Evolutionary conservation across 1,139 yeast species (phyloP), one percentile per base, ranked within the genome.

Genomic region (Candida freyschussii): DNA sequence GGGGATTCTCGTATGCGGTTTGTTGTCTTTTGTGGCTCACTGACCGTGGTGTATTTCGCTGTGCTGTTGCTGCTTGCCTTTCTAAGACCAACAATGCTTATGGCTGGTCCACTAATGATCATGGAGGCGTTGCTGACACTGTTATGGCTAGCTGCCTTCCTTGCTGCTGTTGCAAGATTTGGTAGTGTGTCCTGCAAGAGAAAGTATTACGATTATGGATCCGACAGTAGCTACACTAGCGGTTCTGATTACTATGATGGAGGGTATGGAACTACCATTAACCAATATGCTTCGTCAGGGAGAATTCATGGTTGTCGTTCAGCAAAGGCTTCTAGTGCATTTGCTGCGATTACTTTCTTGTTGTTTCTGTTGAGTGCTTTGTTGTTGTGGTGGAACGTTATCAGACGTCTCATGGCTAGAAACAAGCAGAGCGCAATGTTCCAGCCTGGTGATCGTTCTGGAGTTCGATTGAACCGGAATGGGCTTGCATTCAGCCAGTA

Each of bases 281-380:
- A 26, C 12, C 13, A 13, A 7, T 24, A 29, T 21, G 7, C 27
- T 8, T 29, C 32, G 14, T 7, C 20, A 6, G 7, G 24, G 4
- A 24, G 31, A 20, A 22, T 36, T 16, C 29, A 18, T 12, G 53
- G 53, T 34, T 53, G 64, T 33, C 48, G 47, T 23, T 28, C 56
- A 10, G 50, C 54, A 11, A 53, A 58, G 34, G 56, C 62, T 7
- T 45, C 62, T 4, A 50, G 55, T 34, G 64, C 63, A 4, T 57
- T 59, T 40, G 50, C 59, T 4, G 61, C 57, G n/a, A 34, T 59
- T 7, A 28, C 50, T 2, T 55, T 50, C 36, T 30, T 52, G 5
- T 34, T 58, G 26, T 57, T 53, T 29, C 34, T 45, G 13, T 16
- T 55, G 8, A 40, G 52, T 13, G 24, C 51, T 7, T 21, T 48